phyloP scores from a whole-genome alignment of 345 rosid genomes.

The Euphorbia peplus region DNA sequence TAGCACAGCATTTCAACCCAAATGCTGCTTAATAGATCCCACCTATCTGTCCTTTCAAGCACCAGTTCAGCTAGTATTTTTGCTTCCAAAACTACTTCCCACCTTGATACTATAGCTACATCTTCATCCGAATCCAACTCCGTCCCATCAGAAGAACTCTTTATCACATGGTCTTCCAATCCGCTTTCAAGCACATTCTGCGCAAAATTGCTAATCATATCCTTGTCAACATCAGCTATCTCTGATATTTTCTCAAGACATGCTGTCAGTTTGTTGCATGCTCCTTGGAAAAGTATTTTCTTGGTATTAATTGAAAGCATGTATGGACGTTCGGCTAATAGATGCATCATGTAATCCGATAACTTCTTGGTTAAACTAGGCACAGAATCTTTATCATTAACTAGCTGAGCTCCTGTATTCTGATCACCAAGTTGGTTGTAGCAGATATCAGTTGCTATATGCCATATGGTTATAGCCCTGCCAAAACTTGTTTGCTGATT shows the following conservation, averaged over 20 bases:
- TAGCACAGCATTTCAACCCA: slow-evolving; percentile 18
- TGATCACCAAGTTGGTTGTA: background rate
- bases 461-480: slow-evolving; percentile 25
- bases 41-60: slow-evolving; percentile 1
- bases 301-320: slow-evolving; percentile 7
- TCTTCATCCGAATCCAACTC: background rate
- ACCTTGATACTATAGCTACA: background rate
- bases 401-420: rapidly evolving
- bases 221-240: background rate
- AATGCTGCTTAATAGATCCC: background rate
- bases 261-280: background rate
- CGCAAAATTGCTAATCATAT: background rate
- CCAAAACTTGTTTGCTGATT: slow-evolving; percentile 19
- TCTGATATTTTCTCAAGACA: background rate
- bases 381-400: background rate
- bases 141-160: too few relatives aligned
- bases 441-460: slow-evolving; percentile 27
- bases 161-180: background rate
- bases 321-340: slow-evolving; percentile 3
- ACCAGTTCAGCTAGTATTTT: slow-evolving; percentile 8
- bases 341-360: slow-evolving; percentile 26
- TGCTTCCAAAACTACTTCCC: slow-evolving; percentile 11
- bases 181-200: background rate
- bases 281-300: slow-evolving; percentile 3
- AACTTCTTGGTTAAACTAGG: background rate